phyloP scores from a whole-genome alignment of 371 early-diverging fungal species.

The Mortierella sp. region DNA sequence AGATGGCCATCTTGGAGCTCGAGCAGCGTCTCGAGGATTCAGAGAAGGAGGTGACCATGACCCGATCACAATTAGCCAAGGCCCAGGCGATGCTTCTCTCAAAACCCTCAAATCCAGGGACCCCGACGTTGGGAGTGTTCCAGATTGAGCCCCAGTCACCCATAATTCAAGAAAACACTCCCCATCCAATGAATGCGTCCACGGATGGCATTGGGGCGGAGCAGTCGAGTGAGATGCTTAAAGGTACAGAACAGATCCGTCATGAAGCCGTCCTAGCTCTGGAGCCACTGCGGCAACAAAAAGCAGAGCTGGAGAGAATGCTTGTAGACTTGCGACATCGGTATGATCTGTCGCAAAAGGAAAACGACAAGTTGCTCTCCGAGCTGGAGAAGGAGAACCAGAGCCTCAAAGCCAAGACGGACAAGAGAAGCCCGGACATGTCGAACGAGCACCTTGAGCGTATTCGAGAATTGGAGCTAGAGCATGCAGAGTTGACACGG shows the following conservation, averaged over 20 bases:
- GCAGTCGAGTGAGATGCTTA: constrained; percentile 23
- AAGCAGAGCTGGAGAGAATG: constrained; percentile 41
- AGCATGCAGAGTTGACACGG: constrained; percentile 15
- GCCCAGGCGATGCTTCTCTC: constrained; percentile 45
- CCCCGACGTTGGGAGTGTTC: background rate
- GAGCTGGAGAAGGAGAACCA: constrained; percentile 41
- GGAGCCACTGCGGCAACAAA: constrained; percentile 37
- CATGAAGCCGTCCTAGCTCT: constrained; percentile 41
- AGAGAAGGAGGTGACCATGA: constrained; percentile 14
- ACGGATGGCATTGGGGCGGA: constrained; percentile 1
- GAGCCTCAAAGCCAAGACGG: constrained; percentile 15
- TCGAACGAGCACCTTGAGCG: constrained; percentile 36
- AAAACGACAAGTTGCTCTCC: constrained; percentile 36
- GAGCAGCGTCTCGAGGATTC: constrained; percentile 25
- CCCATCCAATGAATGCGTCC: background rate
- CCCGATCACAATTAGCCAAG: constrained; percentile 34
- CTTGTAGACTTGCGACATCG: constrained; percentile 40
- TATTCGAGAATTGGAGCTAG: constrained; percentile 33
- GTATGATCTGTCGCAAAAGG: constrained; percentile 44
- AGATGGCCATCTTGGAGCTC: constrained; percentile 26
- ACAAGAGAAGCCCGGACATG: constrained; percentile 31
- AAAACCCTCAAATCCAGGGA: background rate
- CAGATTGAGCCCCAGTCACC: background rate
- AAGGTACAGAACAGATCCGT: constrained; percentile 33
- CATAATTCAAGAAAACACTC: background rate